Evolutionary conservation across 768 basidiomycete species (phyloP).

Genomic region (Calocera cornea): DNA sequence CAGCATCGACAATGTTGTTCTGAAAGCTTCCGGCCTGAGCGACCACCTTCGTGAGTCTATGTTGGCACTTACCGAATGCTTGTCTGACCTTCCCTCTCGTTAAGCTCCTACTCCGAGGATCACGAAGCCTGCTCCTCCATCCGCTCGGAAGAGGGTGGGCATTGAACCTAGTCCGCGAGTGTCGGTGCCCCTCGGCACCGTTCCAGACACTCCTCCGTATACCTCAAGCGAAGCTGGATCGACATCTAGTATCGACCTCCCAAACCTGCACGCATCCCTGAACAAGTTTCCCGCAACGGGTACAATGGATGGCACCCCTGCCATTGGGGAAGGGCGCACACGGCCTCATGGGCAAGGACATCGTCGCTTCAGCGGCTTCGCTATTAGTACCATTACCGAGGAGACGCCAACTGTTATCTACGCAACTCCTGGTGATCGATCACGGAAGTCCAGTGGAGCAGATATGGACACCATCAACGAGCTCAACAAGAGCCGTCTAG

Average conservation of each 20-base stretch:
- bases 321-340: background rate
- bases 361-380: background rate
- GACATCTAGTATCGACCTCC: background rate
- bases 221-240: background rate
- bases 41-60: background rate
- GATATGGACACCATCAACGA: background rate
- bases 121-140: background rate
- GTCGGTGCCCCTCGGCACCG: background rate
- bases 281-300: background rate
- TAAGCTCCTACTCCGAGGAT: background rate
- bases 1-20: background rate
- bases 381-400: background rate
- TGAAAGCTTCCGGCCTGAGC: background rate
- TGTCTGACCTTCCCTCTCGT: background rate
- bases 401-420: background rate
- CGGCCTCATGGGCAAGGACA: background rate
- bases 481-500: background rate
- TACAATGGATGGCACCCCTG: background rate
- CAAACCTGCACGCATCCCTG: background rate
- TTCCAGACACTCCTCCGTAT: background rate
- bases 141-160: background rate
- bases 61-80: background rate
- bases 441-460: background rate
- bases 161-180: background rate
- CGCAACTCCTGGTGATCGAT: background rate